Evolutionary conservation across 495 filamentous ascomycete species (phyloP).

Genomic region (Pseudoneurospora amorphoporcata): DNA sequence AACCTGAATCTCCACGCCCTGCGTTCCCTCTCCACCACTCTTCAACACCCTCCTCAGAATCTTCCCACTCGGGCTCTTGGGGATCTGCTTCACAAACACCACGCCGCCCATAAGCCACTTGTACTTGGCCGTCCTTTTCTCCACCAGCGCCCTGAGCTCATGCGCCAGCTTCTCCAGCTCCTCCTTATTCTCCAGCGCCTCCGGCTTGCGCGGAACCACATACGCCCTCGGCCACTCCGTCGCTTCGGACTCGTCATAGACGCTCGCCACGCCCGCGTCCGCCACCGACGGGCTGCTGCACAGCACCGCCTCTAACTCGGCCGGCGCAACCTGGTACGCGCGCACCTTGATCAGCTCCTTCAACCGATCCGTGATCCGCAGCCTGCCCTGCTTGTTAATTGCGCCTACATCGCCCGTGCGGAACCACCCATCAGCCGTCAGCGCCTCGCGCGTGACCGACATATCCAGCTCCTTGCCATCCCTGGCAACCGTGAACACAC

Average conservation of each 20-base stretch:
- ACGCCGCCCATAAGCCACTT: conserved; percentile 59
- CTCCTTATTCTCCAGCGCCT: conserved; percentile 33
- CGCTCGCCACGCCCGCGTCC: conserved; percentile 53
- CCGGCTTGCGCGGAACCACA: conserved; percentile 18
- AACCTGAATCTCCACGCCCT: conserved; percentile 17
- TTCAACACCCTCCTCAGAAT: conserved; percentile 50
- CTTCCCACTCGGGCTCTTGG: conserved; percentile 60
- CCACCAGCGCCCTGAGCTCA: conserved; percentile 37
- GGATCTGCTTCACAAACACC: conserved; percentile 51
- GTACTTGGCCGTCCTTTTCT: conserved; percentile 49
- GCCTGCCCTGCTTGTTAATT: conserved; percentile 46
- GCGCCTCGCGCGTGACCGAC: conserved; percentile 47
- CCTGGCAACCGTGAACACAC: conserved; percentile 1
- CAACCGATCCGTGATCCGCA: conserved; percentile 65
- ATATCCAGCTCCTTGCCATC: conserved; percentile 9
- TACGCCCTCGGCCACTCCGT: conserved; percentile 22
- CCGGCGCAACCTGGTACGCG: conserved; percentile 59
- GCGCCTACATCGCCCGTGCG: conserved; percentile 59
- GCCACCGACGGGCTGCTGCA: conserved; percentile 46
- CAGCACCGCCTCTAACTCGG: conserved; percentile 57
- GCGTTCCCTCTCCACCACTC: conserved; percentile 7
- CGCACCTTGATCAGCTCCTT: conserved; percentile 76
- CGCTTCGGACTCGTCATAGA: conserved; percentile 52
- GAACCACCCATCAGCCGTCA: conserved; percentile 50
- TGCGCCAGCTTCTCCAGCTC: conserved; percentile 36